These are phyloP conservation scores for Blumeriella jaapii DNA, from an alignment of 2,329 filamentous ascomycete genomes.

Conservation along the genomic window DNA sequence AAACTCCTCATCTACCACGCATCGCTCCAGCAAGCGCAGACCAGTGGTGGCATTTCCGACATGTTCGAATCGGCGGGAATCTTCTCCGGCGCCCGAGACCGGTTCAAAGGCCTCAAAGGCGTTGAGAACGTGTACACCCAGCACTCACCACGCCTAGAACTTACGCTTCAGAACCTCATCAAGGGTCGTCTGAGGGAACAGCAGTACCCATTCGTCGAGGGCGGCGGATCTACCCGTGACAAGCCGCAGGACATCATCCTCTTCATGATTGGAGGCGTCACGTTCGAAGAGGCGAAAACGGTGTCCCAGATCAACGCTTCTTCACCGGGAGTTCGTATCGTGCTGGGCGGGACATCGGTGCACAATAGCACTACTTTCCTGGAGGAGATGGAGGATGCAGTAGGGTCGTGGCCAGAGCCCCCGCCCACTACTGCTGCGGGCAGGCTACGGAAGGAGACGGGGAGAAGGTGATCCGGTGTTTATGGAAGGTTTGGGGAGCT, in stretches of 20 bases:
- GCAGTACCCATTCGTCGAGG: slow-evolving; percentile 89
- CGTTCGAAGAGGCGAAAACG: slow-evolving; percentile 95
- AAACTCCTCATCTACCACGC: slow-evolving; percentile 78
- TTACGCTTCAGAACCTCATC: slow-evolving; percentile 82
- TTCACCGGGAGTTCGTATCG: slow-evolving; percentile 76
- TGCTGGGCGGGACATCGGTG: slow-evolving; percentile 77
- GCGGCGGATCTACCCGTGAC: slow-evolving; percentile 73
- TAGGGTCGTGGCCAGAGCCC: slow-evolving; percentile 73
- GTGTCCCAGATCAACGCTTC: slow-evolving; percentile 90
- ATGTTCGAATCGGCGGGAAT: slow-evolving; percentile 87
- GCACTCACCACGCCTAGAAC: slow-evolving; percentile 79
- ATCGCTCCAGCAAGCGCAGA: slow-evolving; percentile 68
- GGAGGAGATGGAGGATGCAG: slow-evolving; percentile 83
- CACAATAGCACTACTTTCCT: slow-evolving; percentile 83
- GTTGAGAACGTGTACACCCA: slow-evolving; percentile 99
- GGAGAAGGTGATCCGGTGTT: slow-evolving; percentile 17
- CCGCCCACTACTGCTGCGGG: slow-evolving; percentile 26
- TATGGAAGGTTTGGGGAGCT: slow-evolving; percentile 1
- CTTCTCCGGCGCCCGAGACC: slow-evolving; percentile 75
- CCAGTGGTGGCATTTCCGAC: slow-evolving; percentile 73
- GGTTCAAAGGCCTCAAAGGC: slow-evolving; percentile 90
- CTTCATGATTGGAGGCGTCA: slow-evolving; percentile 87
- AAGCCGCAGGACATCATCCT: slow-evolving; percentile 95
- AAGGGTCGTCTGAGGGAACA: slow-evolving; percentile 80
- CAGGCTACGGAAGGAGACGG: slow-evolving; percentile 26